Evolutionary conservation across 306 rosid genomes (phyloP).

Genomic region (Rosa persica): DNA sequence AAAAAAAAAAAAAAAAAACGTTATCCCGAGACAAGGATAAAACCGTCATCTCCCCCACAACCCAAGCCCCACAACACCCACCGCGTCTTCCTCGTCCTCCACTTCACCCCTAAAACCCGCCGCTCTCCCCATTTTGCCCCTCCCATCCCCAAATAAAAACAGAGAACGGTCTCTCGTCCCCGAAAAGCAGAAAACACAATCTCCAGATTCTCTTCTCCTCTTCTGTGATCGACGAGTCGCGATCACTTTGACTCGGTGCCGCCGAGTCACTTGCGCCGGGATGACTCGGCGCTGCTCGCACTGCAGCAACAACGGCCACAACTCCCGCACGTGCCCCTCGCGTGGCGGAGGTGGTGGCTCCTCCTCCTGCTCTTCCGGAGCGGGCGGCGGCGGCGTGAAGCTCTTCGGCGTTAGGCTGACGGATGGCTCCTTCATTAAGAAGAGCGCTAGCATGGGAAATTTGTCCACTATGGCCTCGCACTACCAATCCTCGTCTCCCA

Average conservation of each 20-base stretch:
- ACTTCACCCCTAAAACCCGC: not conserved
- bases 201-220: not conserved
- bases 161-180: not conserved
- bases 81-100: constrained; percentile 48
- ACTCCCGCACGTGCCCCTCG: constrained; percentile 86
- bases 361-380: not conserved
- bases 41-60: constrained; percentile 21
- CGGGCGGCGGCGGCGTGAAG: constrained; percentile 39
- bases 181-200: not conserved
- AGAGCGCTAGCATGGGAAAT: constrained; percentile 98
- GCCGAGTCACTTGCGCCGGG: constrained; percentile 35
- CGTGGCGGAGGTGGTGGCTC: constrained; percentile 37
- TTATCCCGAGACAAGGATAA: constrained; percentile 34
- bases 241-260: not conserved
- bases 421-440: constrained; percentile 90
- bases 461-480: constrained; percentile 44
- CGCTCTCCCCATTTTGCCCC: constrained; percentile 35
- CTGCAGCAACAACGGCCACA: constrained; percentile 97
- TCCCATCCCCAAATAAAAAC: not conserved
- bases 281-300: constrained; percentile 99
- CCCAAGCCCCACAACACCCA: not conserved
- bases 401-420: constrained; percentile 85
- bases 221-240: constrained; percentile 7
- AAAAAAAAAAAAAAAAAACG: constrained; percentile 13
- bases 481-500: constrained; percentile 63